phyloP scores from a whole-genome alignment of 2,329 filamentous ascomycete species.

The Tolypocladium guangdongense region DNA sequence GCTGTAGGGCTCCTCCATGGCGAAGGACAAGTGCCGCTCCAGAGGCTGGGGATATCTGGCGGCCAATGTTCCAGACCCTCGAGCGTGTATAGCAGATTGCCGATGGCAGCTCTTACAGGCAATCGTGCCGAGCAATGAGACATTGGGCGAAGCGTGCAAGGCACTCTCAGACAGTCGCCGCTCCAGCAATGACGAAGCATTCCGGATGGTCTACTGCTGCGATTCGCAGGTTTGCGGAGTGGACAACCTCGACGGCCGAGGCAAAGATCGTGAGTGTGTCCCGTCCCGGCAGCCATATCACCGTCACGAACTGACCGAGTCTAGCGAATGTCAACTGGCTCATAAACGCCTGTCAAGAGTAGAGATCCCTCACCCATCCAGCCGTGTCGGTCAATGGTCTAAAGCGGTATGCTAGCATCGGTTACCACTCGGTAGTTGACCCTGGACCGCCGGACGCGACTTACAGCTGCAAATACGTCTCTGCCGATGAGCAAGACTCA shows the following conservation, averaged over 20 bases:
- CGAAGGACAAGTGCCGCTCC: conserved; percentile 8
- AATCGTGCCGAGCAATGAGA: conserved; percentile 15
- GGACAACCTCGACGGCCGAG: conserved; percentile 16
- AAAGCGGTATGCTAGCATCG: conserved; percentile 11
- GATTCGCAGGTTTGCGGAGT: conserved; percentile 40
- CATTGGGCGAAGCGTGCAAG: conserved; percentile 21
- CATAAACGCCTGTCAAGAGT: conserved; percentile 41
- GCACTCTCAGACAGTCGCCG: conserved; percentile 14
- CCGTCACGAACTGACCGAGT: conserved; percentile 4
- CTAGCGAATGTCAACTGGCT: conserved; percentile 40
- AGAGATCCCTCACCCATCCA: conserved; percentile 10
- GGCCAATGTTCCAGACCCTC: conserved; percentile 17
- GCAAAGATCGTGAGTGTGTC: conserved; percentile 32
- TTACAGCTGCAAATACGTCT: conserved; percentile 10
- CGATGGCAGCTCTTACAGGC: conserved; percentile 18
- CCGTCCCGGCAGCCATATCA: neutral
- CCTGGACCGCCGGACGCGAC: conserved; percentile 9
- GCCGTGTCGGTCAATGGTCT: neutral
- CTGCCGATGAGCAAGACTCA: neutral
- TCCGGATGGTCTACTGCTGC: conserved; percentile 41
- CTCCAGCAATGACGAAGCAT: conserved; percentile 14
- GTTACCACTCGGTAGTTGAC: conserved; percentile 13
- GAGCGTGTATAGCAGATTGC: conserved; percentile 23
- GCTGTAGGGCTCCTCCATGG: neutral
- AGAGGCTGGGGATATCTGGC: conserved; percentile 19